Evolutionary conservation across 139 green algal species (phyloP).

Genomic region (Chlamydomonas incerta): DNA sequence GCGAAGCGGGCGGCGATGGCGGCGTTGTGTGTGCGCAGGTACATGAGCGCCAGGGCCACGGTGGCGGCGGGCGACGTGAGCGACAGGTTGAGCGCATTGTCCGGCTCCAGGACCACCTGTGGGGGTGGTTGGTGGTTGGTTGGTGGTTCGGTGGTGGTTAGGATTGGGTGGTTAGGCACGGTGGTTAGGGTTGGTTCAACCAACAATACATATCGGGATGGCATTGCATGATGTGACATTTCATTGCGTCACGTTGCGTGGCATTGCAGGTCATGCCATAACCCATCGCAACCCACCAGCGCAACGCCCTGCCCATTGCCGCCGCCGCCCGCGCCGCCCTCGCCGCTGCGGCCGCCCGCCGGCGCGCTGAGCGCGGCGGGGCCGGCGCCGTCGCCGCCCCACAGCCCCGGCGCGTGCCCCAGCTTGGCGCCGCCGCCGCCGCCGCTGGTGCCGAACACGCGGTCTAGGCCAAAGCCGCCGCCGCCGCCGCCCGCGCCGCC

Average conservation of each 20-base stretch:
- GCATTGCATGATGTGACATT: too few species aligned
- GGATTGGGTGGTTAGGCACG: constrained; percentile 39
- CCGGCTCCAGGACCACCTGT: constrained; percentile 87
- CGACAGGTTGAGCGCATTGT: constrained; percentile 80
- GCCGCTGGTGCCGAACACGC: constrained; percentile 9
- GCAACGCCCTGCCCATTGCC: constrained; percentile 87
- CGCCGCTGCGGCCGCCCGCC: background rate
- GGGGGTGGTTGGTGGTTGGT: too few species aligned
- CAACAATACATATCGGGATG: too few species aligned
- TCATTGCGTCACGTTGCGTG: too few species aligned
- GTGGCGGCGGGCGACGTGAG: constrained; percentile 90
- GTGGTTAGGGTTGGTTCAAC: too few species aligned
- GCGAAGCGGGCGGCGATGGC: constrained; percentile 72
- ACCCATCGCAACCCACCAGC: too few species aligned
- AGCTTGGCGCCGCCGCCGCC: background rate
- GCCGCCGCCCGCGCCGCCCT: background rate
- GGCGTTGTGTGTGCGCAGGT: constrained; percentile 86
- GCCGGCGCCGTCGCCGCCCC: constrained; percentile 16
- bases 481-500: background rate
- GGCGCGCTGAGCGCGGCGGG: constrained; percentile 2
- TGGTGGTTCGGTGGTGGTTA: too few species aligned
- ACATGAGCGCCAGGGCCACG: constrained; percentile 91
- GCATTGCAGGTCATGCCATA: too few species aligned
- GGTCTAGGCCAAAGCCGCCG: constrained; percentile 12
- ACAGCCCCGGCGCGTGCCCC: constrained; percentile 14